These are phyloP conservation scores for Pseudocercospora fijiensis DNA, from an alignment of 2,329 filamentous ascomycete genomes.

Conservation along the genomic window DNA sequence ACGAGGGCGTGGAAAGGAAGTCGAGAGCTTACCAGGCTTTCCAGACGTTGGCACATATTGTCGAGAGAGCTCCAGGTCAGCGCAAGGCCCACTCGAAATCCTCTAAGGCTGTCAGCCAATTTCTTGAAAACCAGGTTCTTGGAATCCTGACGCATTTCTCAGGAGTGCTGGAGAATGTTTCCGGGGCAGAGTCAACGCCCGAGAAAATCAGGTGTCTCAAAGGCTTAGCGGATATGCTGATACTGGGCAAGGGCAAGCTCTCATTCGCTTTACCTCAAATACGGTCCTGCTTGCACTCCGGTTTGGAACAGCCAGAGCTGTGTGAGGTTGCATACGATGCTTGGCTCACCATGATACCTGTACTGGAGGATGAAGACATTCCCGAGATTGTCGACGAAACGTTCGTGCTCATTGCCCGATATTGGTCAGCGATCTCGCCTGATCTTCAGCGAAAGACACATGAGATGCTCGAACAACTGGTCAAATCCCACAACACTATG, in stretches of 20 bases:
- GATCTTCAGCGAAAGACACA: slow-evolving; percentile 60
- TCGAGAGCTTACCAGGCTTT: slow-evolving; percentile 50
- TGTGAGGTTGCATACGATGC: slow-evolving; percentile 76
- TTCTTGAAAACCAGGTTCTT: slow-evolving; percentile 79
- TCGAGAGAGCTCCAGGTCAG: slow-evolving; percentile 49
- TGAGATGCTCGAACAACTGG: slow-evolving; percentile 62
- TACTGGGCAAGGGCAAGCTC: slow-evolving; percentile 68
- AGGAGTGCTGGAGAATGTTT: slow-evolving; percentile 62
- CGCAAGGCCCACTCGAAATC: slow-evolving; percentile 49
- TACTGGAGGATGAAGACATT: slow-evolving; percentile 75
- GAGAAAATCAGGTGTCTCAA: slow-evolving; percentile 77
- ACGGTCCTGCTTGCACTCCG: slow-evolving; percentile 85
- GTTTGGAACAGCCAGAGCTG: slow-evolving; percentile 71
- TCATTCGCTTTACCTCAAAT: slow-evolving; percentile 86
- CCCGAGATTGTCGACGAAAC: slow-evolving; percentile 81
- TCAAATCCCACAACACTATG: slow-evolving; percentile 61
- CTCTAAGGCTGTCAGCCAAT: slow-evolving; percentile 64
- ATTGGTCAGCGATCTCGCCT: slow-evolving; percentile 70
- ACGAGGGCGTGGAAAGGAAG: slow-evolving; percentile 56
- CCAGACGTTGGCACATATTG: slow-evolving; percentile 48
- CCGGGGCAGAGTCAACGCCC: slow-evolving; percentile 15
- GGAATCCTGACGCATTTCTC: slow-evolving; percentile 83
- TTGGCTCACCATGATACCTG: slow-evolving; percentile 76
- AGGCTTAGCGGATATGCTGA: slow-evolving; percentile 86
- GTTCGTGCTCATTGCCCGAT: slow-evolving; percentile 78